Percentiles rank a stretch among this genome's conserved stretches.
phyloP scores from a whole-genome alignment of 2,329 filamentous ascomycete species.

The Chaetomium strumarium region DNA sequence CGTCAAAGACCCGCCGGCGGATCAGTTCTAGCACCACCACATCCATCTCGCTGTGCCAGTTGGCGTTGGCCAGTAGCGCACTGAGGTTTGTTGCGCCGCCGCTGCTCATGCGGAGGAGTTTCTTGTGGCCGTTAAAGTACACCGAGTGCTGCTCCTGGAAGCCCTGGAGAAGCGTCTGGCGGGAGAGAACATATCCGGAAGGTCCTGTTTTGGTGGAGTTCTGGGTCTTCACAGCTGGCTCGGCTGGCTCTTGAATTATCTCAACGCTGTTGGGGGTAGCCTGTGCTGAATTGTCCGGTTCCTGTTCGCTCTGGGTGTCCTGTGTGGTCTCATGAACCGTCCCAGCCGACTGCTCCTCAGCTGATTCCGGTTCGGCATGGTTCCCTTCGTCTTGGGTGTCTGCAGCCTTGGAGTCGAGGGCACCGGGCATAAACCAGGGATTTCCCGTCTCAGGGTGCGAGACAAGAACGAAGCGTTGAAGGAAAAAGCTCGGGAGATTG shows the following conservation, averaged over 20 bases:
- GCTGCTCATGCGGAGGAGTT: slow-evolving; percentile 15
- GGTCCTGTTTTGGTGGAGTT: slow-evolving; percentile 21
- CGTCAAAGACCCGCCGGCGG: slow-evolving; percentile 41
- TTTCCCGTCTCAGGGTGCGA: slow-evolving; percentile 46
- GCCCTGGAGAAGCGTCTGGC: slow-evolving; percentile 29
- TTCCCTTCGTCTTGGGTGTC: not conserved
- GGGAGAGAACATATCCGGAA: slow-evolving; percentile 29
- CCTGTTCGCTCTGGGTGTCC: not conserved
- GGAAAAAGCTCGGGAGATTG: slow-evolving; percentile 53
- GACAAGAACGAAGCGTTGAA: slow-evolving; percentile 55
- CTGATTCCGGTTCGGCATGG: not conserved
- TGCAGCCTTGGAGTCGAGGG: slow-evolving; percentile 13
- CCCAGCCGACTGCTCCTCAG: not conserved
- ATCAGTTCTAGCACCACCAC: slow-evolving; percentile 45
- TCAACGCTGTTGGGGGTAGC: not conserved
- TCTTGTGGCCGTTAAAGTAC: slow-evolving; percentile 16
- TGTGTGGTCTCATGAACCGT: not conserved
- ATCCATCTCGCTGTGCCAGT: slow-evolving; percentile 53
- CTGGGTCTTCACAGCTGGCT: slow-evolving; percentile 1
- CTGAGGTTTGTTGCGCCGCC: slow-evolving; percentile 9
- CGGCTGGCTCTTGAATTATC: not conserved
- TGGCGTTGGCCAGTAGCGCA: slow-evolving; percentile 20
- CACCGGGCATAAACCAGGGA: slow-evolving; percentile 51
- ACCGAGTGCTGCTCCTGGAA: slow-evolving; percentile 17
- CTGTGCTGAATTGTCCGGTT: not conserved